Conservation (phyloP, 2,329 filamentous ascomycete species). For the Graphilbum sp. region DNA sequence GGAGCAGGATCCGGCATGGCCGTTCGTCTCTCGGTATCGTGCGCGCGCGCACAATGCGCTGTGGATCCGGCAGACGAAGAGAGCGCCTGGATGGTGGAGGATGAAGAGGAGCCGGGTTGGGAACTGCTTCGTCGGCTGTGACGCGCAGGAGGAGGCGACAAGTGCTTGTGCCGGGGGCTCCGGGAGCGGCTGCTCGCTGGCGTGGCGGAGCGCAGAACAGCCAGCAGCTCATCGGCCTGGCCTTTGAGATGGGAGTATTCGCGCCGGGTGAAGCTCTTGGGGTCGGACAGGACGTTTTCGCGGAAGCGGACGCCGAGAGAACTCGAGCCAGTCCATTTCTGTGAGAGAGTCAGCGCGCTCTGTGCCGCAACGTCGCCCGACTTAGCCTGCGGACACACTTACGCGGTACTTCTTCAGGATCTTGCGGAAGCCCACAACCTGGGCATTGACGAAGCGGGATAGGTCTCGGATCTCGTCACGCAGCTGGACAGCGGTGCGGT, state of each 20-base stretch:
- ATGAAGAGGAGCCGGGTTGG: constrained; percentile 9
- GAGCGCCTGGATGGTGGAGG: constrained; percentile 8
- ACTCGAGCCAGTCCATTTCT: constrained; percentile 69
- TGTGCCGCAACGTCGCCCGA: too few relatives aligned
- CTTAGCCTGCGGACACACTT: too few relatives aligned
- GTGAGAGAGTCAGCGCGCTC: not conserved
- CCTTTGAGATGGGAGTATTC: constrained; percentile 40
- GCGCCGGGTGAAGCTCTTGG: constrained; percentile 55
- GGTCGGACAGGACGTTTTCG: constrained; percentile 45
- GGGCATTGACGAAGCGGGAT: constrained; percentile 55
- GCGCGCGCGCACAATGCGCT: not conserved
- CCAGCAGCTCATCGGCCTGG: constrained; percentile 33
- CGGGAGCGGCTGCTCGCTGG: constrained; percentile 20
- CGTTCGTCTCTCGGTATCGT: not conserved
- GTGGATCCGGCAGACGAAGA: constrained; percentile 8
- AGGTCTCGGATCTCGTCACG: constrained; percentile 57
- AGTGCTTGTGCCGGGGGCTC: constrained; percentile 6
- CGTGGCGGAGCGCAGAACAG: constrained; percentile 27
- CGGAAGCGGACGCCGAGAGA: constrained; percentile 49
- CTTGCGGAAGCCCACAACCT: constrained; percentile 64
- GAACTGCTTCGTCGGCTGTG: constrained; percentile 7
- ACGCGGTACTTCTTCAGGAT: constrained; percentile 66
- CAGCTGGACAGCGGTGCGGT: constrained; percentile 36
- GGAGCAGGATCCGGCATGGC: constrained; percentile 3
- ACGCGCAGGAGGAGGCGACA: constrained; percentile 15